Conservation (phyloP, 2,329 filamentous ascomycete species). For the Septoria linicola region DNA sequence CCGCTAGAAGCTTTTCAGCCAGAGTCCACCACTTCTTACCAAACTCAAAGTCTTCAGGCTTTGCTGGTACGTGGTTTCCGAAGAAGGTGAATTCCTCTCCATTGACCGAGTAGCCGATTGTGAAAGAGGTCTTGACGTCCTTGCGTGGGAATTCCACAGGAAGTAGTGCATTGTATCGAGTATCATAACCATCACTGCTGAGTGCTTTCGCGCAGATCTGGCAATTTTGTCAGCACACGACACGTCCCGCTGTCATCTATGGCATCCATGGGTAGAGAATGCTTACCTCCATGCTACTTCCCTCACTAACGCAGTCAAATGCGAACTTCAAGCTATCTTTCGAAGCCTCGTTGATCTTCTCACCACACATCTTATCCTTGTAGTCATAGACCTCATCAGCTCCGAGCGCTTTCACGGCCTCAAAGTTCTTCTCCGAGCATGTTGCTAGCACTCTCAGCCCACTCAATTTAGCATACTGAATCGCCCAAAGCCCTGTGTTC, state of each 20-base stretch:
- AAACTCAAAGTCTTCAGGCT: slow-evolving; percentile 34
- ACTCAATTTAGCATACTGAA: slow-evolving; percentile 50
- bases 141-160: slow-evolving; percentile 22
- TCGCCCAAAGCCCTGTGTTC: slow-evolving; percentile 50
- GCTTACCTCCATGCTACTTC: slow-evolving; percentile 17
- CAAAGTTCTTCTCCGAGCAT: slow-evolving; percentile 49
- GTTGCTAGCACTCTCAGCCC: slow-evolving; percentile 43
- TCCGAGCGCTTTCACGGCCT: slow-evolving; percentile 46
- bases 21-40: slow-evolving; percentile 42
- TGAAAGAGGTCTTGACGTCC: slow-evolving; percentile 23
- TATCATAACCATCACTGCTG: slow-evolving; percentile 12
- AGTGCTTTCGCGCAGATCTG: slow-evolving; percentile 27
- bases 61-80: slow-evolving; percentile 18
- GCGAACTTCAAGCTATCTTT: slow-evolving; percentile 18
- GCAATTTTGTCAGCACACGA: not conserved
- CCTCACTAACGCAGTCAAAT: slow-evolving; percentile 21
- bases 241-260: not conserved
- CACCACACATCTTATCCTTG: slow-evolving; percentile 41
- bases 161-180: slow-evolving; percentile 22
- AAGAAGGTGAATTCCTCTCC: slow-evolving; percentile 23
- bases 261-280: slow-evolving; percentile 2
- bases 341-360: slow-evolving; percentile 41
- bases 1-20: slow-evolving; percentile 41
- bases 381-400: slow-evolving; percentile 52
- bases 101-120: slow-evolving; percentile 27